A percentile compares a stretch with the other conserved stretches of the same genome.
Conservation (phyloP, 2,329 filamentous ascomycete genomes). For the Cadophora sp. region DNA sequence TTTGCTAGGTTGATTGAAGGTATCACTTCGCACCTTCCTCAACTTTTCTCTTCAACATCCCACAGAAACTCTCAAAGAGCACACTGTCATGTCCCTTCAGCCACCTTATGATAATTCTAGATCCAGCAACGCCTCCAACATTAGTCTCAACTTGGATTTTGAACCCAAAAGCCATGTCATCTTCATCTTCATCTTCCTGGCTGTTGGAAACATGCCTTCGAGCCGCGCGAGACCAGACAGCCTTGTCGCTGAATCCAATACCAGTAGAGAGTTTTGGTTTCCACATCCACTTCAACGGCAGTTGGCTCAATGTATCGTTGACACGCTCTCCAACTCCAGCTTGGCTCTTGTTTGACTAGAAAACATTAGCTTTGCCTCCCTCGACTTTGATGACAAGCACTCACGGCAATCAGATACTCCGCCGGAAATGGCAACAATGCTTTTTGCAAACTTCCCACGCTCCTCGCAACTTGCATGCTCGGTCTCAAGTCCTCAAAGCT, state of each 20-base stretch:
- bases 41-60: slow-evolving; percentile 70
- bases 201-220: slow-evolving; percentile 46
- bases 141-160: slow-evolving; percentile 55
- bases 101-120: slow-evolving; percentile 69
- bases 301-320: slow-evolving; percentile 39
- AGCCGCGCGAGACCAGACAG: slow-evolving; percentile 44
- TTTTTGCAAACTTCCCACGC: slow-evolving; percentile 50
- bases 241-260: slow-evolving; percentile 42
- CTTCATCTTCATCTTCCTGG: slow-evolving; percentile 43
- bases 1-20: too few species aligned
- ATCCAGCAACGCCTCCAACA: slow-evolving; percentile 48
- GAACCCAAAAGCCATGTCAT: slow-evolving; percentile 62
- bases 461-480: slow-evolving; percentile 50
- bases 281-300: slow-evolving; percentile 43
- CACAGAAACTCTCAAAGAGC: slow-evolving; percentile 87
- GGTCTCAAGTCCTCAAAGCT: slow-evolving; percentile 77
- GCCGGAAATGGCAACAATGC: slow-evolving; percentile 60
- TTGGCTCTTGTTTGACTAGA: slow-evolving; percentile 12
- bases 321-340: slow-evolving; percentile 30
- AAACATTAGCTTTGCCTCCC: background rate
- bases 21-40: too few species aligned
- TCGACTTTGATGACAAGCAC: slow-evolving; percentile 17
- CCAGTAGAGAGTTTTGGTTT: slow-evolving; percentile 34
- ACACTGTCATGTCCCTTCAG: slow-evolving; percentile 74
- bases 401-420: slow-evolving; percentile 48